phyloP scores from a whole-genome alignment of 495 filamentous ascomycete genomes.

The Acidiella bohemica region DNA sequence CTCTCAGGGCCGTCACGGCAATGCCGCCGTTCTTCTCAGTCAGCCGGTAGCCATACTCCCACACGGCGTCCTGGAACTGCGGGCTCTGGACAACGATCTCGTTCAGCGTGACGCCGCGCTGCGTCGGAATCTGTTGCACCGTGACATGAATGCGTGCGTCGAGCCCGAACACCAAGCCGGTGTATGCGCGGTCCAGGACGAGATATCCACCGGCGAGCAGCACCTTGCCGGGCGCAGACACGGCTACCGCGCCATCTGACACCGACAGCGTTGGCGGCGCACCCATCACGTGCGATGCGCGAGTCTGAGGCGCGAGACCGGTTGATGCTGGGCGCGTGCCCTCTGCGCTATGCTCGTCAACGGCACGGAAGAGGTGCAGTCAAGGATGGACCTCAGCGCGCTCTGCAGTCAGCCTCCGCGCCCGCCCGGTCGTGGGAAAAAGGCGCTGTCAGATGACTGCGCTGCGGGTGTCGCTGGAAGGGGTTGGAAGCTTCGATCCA shows the following conservation, averaged over 20 bases:
- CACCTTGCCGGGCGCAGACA: conserved; percentile 93
- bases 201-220: conserved; percentile 89
- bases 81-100: conserved; percentile 79
- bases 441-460: too few relatives aligned
- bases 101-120: conserved; percentile 41
- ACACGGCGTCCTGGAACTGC: conserved; percentile 74
- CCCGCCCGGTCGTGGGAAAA: too few relatives aligned
- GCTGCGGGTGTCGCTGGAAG: too few relatives aligned
- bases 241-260: conserved; percentile 42
- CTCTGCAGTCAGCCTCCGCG: too few relatives aligned
- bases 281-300: conserved; percentile 17
- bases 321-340: too few relatives aligned
- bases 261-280: too few relatives aligned
- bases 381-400: too few relatives aligned
- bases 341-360: too few relatives aligned
- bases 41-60: conserved; percentile 67
- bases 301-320: too few relatives aligned
- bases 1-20: conserved; percentile 59
- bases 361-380: too few relatives aligned
- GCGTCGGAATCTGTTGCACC: conserved; percentile 46
- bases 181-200: conserved; percentile 77
- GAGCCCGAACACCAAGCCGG: conserved; percentile 84
- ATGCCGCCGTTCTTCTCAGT: conserved; percentile 60
- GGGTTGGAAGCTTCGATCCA: too few relatives aligned
- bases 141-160: conserved; percentile 84